Evolutionary conservation across 2,329 filamentous ascomycete species (phyloP).

Genomic region (Arthrobotrys musiformis): DNA sequence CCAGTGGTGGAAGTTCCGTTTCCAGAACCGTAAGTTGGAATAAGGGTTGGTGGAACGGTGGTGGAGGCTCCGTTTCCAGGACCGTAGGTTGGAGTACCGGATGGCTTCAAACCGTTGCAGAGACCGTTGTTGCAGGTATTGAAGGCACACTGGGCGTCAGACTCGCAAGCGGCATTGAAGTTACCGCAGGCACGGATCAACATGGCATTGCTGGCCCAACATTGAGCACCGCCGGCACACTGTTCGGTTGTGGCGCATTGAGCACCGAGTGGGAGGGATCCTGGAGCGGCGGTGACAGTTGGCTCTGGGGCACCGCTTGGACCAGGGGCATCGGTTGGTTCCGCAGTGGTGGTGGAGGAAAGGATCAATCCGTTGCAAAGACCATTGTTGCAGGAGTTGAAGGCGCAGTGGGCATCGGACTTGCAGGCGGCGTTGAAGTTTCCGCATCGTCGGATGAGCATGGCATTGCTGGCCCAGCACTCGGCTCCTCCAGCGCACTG

Average conservation of each 20-base stretch:
- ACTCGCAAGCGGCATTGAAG: conserved; percentile 30
- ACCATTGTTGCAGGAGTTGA: conserved; percentile 25
- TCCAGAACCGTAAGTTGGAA: conserved; percentile 12
- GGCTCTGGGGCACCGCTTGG: not conserved
- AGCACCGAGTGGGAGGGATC: conserved; percentile 24
- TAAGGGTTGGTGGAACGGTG: not conserved
- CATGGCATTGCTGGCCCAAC: conserved; percentile 27
- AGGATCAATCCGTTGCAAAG: conserved; percentile 19
- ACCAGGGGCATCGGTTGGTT: conserved; percentile 6
- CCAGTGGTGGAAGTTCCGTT: conserved; percentile 9
- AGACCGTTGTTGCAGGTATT: conserved; percentile 39
- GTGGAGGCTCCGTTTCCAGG: conserved; percentile 15
- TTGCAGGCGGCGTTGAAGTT: conserved; percentile 32
- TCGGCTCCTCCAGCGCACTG: conserved; percentile 22
- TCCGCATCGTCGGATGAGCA: conserved; percentile 26
- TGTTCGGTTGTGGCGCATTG: conserved; percentile 22
- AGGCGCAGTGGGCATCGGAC: conserved; percentile 21
- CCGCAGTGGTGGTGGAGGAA: not conserved
- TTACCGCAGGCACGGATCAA: conserved; percentile 30
- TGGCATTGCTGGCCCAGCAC: conserved; percentile 21
- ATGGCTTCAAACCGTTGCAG: conserved; percentile 31
- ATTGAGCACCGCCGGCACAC: conserved; percentile 30
- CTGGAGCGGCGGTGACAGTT: conserved; percentile 21
- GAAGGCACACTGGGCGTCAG: conserved; percentile 24
- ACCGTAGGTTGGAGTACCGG: conserved; percentile 3